These are phyloP conservation scores for Aspergillus coremiiformis DNA, from an alignment of 495 filamentous ascomycete genomes.

Conservation along the genomic window DNA sequence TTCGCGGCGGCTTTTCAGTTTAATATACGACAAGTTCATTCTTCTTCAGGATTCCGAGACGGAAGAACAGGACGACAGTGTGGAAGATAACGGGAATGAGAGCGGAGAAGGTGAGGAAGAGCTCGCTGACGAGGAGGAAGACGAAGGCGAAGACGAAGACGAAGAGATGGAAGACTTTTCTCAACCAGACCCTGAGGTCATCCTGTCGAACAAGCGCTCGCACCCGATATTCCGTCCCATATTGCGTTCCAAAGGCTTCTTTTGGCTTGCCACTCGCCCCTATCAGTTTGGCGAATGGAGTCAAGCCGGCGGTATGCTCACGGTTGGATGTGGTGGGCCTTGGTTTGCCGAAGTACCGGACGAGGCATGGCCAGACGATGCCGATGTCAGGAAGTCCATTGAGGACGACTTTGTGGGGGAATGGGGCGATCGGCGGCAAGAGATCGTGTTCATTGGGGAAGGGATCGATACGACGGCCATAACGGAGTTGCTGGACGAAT, in stretches of 20 bases:
- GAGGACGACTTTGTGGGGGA: conserved; percentile 40
- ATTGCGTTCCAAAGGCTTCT: conserved; percentile 43
- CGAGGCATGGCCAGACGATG: conserved; percentile 39
- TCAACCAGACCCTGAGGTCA: conserved; percentile 27
- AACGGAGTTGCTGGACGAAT: conserved; percentile 38
- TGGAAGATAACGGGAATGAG: conserved; percentile 27
- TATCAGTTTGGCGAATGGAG: conserved; percentile 49
- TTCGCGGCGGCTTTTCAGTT: conserved; percentile 39
- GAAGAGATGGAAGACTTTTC: conserved; percentile 28
- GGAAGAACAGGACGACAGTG: conserved; percentile 28
- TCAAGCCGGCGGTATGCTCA: conserved; percentile 54
- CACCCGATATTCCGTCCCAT: conserved; percentile 35
- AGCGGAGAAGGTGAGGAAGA: conserved; percentile 34
- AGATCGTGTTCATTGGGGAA: conserved; percentile 53
- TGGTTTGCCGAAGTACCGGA: conserved; percentile 47
- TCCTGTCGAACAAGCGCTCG: conserved; percentile 38
- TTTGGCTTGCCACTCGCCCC: conserved; percentile 41
- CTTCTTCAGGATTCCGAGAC: conserved; percentile 39
- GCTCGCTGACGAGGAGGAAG: conserved; percentile 18
- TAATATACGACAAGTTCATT: conserved; percentile 50
- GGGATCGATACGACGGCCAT: conserved; percentile 39
- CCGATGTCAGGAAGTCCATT: conserved; percentile 36
- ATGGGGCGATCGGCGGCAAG: conserved; percentile 54
- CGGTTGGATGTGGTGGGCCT: conserved; percentile 42
- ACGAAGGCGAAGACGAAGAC: conserved; percentile 13